Evolutionary conservation across 106 monocot genomes (phyloP), one percentile per base, ranked within the genome.

Genomic region (Dendrobium catenatum): DNA sequence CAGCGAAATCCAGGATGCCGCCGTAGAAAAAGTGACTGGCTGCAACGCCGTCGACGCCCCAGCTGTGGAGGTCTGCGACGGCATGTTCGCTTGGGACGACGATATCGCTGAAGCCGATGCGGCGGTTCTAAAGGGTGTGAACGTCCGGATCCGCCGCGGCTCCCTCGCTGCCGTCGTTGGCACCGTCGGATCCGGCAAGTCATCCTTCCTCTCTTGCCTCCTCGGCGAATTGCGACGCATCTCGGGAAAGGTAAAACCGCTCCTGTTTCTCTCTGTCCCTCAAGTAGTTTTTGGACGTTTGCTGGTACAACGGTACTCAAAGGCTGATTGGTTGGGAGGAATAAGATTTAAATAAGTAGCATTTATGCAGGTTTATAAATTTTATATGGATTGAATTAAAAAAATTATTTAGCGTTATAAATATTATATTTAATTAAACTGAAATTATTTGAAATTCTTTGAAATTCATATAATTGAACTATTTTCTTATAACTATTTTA

Each of bases 161-260:
- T 78, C 79, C 18, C 85, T 97, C 20, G 84, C 92, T 4, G 97
- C 97, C 15, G 90, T 97, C 49, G 97, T 97, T 0, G 94, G 97
- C 3, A 97, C 88, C 22, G 97, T 97, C 13, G 97, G 97, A 27
- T 97, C 97, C 0, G 92, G 94, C 42, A 97, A 97, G 89, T 94
- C 97, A 0, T 97, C 97, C 1, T 73, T 97, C 3, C 88, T 97
- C 40, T 87, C 90, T 5, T 94, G 92, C 61, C 44, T 97, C 42
- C 81, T 94, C 42, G 97, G 97, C 3, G 97, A 97, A 81, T 94
- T 94, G 97, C 87, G 86, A 44, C 89, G 87, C 82, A 83, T 93
- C 75, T 78, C 92, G 19, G 97, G 97, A 77, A 88, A 87, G 94
- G 96, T 96, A 84, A 73, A 5, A 0, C 73, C 27, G 67, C 67